Evolutionary conservation across 1,284 basidiomycete genomes (phyloP), one percentile per base, ranked within the genome.

Genomic region (Ceratobasidium sp.): DNA sequence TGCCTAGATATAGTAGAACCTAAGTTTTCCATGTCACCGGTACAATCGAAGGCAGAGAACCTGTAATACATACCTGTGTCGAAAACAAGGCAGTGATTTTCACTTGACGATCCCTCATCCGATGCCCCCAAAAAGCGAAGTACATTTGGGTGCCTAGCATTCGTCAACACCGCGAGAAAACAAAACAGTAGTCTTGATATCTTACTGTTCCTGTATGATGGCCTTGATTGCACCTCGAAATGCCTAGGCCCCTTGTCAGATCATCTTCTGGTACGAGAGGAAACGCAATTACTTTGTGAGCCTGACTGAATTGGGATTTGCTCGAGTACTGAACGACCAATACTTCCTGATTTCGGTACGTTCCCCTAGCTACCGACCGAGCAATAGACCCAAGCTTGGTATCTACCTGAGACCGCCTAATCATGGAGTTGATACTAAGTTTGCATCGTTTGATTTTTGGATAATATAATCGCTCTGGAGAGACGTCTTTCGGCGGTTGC

Each of bases 301-400:
- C 62, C n/a, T 53, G 20, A 25, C 43, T 20, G 5, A 29, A 50
- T 42, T 15, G 5, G 12, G 22, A 15, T 20, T 40, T 40, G 45
- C 62, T 65, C 3, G 62, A 65, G 20, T 65, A 65, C 34, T 65
- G 62, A 53, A 65, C 62, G 12, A 65, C 49, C 15, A 65, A 29
- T 3, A 65, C 50, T 25, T 65, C 31, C 15, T 38, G 34, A 15
- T 35, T 40, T 12, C 35, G 49, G 29, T 53, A 65, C 34, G 38
- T 65, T 12, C 62, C 62, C 0, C 12, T 35, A 1, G 62, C 10
- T 4, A 65, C 25, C 1, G 62, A 65, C 17, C 29, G 35, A 1
- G 43, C 47, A 1, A 34, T 17, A 3, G 57, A 42, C 13, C 43
- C 42, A 13, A n/a, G 20, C 10, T 8, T n/a, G 13, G 29, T 38